Evolutionary conservation across 129 eudicot genomes (phyloP).

Genomic region (Saposhnikovia divaricata): DNA sequence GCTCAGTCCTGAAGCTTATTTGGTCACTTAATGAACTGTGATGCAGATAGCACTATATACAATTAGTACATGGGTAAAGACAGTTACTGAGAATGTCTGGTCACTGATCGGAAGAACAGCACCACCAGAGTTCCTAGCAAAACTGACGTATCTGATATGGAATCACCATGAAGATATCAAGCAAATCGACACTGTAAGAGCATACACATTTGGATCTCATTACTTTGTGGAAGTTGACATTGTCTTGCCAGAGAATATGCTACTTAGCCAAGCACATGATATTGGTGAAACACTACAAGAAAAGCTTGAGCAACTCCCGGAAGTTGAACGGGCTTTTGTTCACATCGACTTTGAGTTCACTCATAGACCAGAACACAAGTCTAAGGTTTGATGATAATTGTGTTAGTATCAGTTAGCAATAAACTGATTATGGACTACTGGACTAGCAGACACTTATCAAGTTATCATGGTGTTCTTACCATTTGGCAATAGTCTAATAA

Average conservation of each 20-base stretch:
- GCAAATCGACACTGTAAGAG: slow-evolving; percentile 86
- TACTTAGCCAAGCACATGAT: slow-evolving; percentile 65
- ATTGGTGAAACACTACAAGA: slow-evolving; percentile 88
- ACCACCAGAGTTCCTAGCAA: slow-evolving; percentile 75
- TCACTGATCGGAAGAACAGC: slow-evolving; percentile 90
- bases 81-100: slow-evolving; percentile 69
- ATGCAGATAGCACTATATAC: slow-evolving; percentile 84
- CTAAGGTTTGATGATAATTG: background rate
- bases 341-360: slow-evolving; percentile 79
- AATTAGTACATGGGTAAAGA: slow-evolving; percentile 66
- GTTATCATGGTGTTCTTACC: too few relatives aligned
- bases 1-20: background rate
- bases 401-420: background rate
- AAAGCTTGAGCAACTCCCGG: slow-evolving; percentile 77
- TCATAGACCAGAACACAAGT: slow-evolving; percentile 81
- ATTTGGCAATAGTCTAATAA: too few relatives aligned
- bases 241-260: slow-evolving; percentile 78
- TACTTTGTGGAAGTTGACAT: slow-evolving; percentile 92
- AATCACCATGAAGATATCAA: slow-evolving; percentile 78
- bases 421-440: too few relatives aligned
- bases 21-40: background rate
- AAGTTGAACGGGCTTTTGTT: slow-evolving; percentile 89
- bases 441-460: too few relatives aligned
- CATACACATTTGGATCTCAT: slow-evolving; percentile 80
- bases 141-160: slow-evolving; percentile 85